Percentiles rank a stretch among this genome's conserved stretches.
These are phyloP conservation scores for Aureobasidium sp. DNA, from an alignment of 2,329 filamentous ascomycete genomes.

Conservation along the genomic window DNA sequence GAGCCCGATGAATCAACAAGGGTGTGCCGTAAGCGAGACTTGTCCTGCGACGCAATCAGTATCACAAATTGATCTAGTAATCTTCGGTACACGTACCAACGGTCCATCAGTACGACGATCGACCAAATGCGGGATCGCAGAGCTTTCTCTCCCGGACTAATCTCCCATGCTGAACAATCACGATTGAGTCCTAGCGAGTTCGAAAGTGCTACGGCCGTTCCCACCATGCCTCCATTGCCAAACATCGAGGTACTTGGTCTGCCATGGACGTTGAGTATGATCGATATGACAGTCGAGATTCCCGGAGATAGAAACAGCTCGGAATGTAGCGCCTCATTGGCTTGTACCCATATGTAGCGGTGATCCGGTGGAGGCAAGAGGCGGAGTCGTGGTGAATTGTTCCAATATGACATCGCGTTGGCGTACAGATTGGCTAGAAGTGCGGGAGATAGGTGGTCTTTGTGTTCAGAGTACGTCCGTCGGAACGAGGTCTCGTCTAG, in stretches of 20 bases:
- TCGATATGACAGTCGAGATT: constrained; percentile 43
- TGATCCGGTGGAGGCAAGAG: constrained; percentile 41
- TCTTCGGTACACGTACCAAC: constrained; percentile 42
- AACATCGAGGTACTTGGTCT: constrained; percentile 45
- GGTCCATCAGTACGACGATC: constrained; percentile 63
- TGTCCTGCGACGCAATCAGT: constrained; percentile 40
- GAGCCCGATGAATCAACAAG: constrained; percentile 57
- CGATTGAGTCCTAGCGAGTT: constrained; percentile 63
- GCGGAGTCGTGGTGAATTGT: constrained; percentile 38
- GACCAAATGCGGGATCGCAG: constrained; percentile 62
- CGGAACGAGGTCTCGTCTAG: constrained; percentile 43
- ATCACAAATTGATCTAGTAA: neutral
- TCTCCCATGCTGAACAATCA: constrained; percentile 59
- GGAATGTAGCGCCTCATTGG: constrained; percentile 43
- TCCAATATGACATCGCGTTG: constrained; percentile 41
- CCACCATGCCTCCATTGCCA: constrained; percentile 59
- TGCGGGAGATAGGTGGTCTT: constrained; percentile 41
- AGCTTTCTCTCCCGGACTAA: constrained; percentile 56
- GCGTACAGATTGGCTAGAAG: constrained; percentile 45
- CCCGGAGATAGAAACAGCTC: constrained; percentile 45
- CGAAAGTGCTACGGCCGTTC: constrained; percentile 59
- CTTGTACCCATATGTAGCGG: constrained; percentile 47
- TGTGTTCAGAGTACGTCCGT: constrained; percentile 32
- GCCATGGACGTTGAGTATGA: constrained; percentile 45
- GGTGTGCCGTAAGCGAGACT: constrained; percentile 64